Percentiles rank a stretch among this genome's conserved stretches.
These are phyloP conservation scores for Diaporthe citri DNA, from an alignment of 2,329 filamentous ascomycete genomes.

Conservation along the genomic window DNA sequence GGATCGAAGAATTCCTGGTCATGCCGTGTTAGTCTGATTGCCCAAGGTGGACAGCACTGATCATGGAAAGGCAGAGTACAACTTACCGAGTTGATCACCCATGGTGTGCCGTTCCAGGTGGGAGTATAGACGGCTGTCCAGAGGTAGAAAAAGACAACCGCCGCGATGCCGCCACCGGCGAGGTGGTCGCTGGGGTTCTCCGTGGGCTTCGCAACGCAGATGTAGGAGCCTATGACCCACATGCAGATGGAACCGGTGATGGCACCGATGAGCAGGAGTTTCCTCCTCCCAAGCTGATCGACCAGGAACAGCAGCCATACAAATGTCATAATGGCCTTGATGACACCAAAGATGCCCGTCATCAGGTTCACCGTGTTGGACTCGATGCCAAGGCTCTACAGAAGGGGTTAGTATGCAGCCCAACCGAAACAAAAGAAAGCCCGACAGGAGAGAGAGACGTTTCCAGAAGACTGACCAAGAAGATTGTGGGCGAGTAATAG, in stretches of 20 bases:
- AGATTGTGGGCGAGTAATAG: constrained; percentile 79
- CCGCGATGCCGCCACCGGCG: constrained; percentile 63
- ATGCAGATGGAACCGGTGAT: constrained; percentile 69
- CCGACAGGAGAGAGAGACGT: not conserved
- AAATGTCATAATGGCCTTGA: constrained; percentile 78
- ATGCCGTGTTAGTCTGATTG: not conserved
- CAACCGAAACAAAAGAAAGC: not conserved
- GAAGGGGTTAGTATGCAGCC: not conserved
- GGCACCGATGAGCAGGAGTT: constrained; percentile 75
- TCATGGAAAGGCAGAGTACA: not conserved
- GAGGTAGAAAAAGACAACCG: constrained; percentile 80
- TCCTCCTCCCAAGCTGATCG: constrained; percentile 67
- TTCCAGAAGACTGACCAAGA: constrained; percentile 50
- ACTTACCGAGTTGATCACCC: constrained; percentile 75
- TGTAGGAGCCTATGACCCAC: constrained; percentile 74
- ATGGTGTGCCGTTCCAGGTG: constrained; percentile 80
- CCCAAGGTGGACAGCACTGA: not conserved
- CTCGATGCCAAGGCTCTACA: constrained; percentile 60
- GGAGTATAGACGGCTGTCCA: constrained; percentile 81
- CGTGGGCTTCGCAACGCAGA: constrained; percentile 61
- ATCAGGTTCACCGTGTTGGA: constrained; percentile 64
- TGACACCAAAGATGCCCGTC: constrained; percentile 82
- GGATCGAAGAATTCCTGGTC: constrained; percentile 75
- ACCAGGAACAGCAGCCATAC: constrained; percentile 78
- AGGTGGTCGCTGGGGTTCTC: constrained; percentile 47